These are phyloP conservation scores for Camellia sinensis DNA, from an alignment of 148 eudicot species.

Conservation along the genomic window DNA sequence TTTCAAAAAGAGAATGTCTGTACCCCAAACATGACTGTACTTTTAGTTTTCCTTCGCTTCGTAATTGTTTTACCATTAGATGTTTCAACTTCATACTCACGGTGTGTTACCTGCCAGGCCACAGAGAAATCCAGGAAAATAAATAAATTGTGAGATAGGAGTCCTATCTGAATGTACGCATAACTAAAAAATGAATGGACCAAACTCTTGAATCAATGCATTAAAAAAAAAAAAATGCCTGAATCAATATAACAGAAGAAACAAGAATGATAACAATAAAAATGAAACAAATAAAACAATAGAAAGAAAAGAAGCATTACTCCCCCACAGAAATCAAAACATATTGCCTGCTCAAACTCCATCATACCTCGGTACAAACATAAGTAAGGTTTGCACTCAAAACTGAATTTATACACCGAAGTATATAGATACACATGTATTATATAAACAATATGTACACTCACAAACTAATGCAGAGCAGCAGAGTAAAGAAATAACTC, in stretches of 20 bases:
- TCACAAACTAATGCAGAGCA: constrained; percentile 2
- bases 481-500: constrained; percentile 13
- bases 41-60: constrained; percentile 82
- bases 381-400: not conserved
- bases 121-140: constrained; percentile 10
- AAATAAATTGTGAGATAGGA: not conserved
- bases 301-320: not conserved
- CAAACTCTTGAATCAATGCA: constrained; percentile 9
- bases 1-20: constrained; percentile 18
- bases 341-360: not conserved
- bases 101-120: constrained; percentile 75
- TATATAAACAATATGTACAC: not conserved
- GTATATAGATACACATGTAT: constrained; percentile 9
- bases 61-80: constrained; percentile 71
- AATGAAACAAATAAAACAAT: no score
- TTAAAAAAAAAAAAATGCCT: not conserved
- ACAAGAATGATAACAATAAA: no score
- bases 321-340: constrained; percentile 3
- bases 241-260: no score
- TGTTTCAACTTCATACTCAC: constrained; percentile 94
- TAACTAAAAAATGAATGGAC: not conserved
- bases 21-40: constrained; percentile 93
- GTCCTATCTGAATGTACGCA: constrained; percentile 1
- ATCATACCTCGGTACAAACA: not conserved
- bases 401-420: not conserved